Conservation (phyloP, 2,329 filamentous ascomycete genomes). For the Talaromyces sp. region DNA sequence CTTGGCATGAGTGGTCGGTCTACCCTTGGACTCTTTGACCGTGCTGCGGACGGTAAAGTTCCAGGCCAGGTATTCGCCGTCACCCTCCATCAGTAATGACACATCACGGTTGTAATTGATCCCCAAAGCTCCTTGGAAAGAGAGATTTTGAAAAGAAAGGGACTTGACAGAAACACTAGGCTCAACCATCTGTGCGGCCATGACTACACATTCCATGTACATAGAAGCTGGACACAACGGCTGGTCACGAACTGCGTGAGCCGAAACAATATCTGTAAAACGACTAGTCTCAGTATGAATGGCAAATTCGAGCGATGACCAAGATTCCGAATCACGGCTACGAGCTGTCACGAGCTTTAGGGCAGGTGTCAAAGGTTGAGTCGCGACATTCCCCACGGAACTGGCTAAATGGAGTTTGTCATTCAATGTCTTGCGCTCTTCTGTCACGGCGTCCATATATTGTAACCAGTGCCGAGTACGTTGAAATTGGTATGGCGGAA, state of each 20-base stretch:
- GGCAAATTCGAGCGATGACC: slow-evolving; percentile 15
- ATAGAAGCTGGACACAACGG: slow-evolving; percentile 16
- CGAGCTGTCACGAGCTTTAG: slow-evolving; percentile 8
- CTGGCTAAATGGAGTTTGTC: not conserved
- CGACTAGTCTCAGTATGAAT: slow-evolving; percentile 13
- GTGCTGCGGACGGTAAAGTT: slow-evolving; percentile 13
- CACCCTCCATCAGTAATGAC: slow-evolving; percentile 12
- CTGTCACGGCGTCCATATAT: slow-evolving; percentile 12
- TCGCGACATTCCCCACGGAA: not conserved
- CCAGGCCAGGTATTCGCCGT: slow-evolving; percentile 16
- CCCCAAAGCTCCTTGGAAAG: slow-evolving; percentile 14
- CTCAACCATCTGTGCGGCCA: slow-evolving; percentile 16
- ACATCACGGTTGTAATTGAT: slow-evolving; percentile 14
- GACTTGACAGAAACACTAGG: slow-evolving; percentile 11
- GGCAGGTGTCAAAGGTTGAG: not conserved
- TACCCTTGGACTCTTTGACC: not conserved
- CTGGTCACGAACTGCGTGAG: slow-evolving; percentile 13
- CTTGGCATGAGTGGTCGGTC: slow-evolving; percentile 10
- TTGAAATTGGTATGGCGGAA: slow-evolving; percentile 16
- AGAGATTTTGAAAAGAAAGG: slow-evolving; percentile 12
- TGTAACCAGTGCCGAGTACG: slow-evolving; percentile 12
- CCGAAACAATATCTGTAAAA: slow-evolving; percentile 14
- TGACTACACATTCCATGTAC: slow-evolving; percentile 18
- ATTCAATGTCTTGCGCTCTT: not conserved
- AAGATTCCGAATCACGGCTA: slow-evolving; percentile 14